phyloP scores from a whole-genome alignment of 441 rosid genomes.

The Monsonia emarginata region DNA sequence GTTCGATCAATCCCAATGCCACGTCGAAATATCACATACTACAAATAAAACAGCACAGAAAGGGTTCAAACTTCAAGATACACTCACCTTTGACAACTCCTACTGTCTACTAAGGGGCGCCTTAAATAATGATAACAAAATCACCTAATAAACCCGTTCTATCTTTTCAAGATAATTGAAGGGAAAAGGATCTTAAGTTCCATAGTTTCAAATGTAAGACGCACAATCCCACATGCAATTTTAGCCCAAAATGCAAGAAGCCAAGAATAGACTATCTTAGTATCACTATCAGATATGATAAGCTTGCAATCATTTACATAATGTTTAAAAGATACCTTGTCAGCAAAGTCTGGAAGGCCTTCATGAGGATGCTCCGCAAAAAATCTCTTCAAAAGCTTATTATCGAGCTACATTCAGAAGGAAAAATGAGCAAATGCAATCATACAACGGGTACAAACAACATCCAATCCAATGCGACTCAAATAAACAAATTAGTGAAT shows the following conservation, averaged over 20 bases:
- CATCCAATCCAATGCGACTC: not conserved
- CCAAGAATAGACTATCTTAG: not conserved
- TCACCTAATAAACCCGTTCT: not conserved
- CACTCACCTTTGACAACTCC: not conserved
- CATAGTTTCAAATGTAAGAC: not conserved
- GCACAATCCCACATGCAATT: not conserved
- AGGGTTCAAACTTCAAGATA: not conserved
- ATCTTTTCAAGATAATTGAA: not conserved
- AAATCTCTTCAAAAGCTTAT: conserved; percentile 37
- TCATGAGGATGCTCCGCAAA: conserved; percentile 49
- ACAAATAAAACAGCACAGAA: conserved; percentile 1
- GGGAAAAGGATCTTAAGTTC: not conserved
- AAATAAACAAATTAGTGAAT: not conserved
- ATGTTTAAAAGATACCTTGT: conserved; percentile 37
- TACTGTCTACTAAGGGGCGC: not conserved
- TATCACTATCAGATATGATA: not conserved
- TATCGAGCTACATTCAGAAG: conserved; percentile 51
- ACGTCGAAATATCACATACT: conserved; percentile 68
- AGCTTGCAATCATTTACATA: not conserved
- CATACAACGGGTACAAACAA: not conserved
- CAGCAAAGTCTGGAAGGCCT: conserved; percentile 54
- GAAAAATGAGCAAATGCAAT: conserved; percentile 4
- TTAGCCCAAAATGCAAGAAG: not conserved
- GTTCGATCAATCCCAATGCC: conserved; percentile 70
- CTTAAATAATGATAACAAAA: not conserved